Conservation (phyloP, 2,329 filamentous ascomycete genomes). For the Aphanocladium album region DNA sequence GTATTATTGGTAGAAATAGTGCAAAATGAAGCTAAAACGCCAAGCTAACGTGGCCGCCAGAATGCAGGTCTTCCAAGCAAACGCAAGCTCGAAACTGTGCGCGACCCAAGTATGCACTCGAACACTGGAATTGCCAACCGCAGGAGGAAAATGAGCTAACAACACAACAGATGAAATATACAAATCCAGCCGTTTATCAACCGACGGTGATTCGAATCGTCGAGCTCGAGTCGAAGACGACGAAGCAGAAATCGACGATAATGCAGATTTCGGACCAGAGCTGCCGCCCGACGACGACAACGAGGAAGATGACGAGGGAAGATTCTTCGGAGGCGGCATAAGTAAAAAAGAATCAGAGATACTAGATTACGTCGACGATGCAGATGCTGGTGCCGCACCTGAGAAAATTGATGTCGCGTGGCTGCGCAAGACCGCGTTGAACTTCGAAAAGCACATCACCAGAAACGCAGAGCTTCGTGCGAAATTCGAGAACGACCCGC, state of each 20-base stretch:
- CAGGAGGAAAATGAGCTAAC: not conserved
- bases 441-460: slow-evolving; percentile 84
- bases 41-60: slow-evolving; percentile 24
- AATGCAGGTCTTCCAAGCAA: slow-evolving; percentile 49
- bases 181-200: slow-evolving; percentile 53
- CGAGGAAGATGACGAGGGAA: slow-evolving; percentile 78
- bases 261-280: slow-evolving; percentile 43
- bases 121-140: not conserved
- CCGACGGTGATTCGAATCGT: slow-evolving; percentile 38
- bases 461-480: slow-evolving; percentile 88
- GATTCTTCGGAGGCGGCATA: slow-evolving; percentile 93
- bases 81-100: slow-evolving; percentile 57
- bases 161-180: slow-evolving; percentile 51
- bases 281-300: slow-evolving; percentile 40
- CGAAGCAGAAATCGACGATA: slow-evolving; percentile 45
- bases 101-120: slow-evolving; percentile 53
- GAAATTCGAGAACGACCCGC: slow-evolving; percentile 73
- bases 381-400: slow-evolving; percentile 35
- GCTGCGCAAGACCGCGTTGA: slow-evolving; percentile 74
- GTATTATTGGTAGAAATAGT: slow-evolving; percentile 21
- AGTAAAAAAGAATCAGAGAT: slow-evolving; percentile 75
- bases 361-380: slow-evolving; percentile 75
- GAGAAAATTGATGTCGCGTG: slow-evolving; percentile 81
- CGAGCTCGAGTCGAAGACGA: slow-evolving; percentile 42
- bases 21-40: not conserved